These are phyloP conservation scores for Chimonanthus salicifolius DNA, from an alignment of 164 flowering plant species.

Conservation along the genomic window DNA sequence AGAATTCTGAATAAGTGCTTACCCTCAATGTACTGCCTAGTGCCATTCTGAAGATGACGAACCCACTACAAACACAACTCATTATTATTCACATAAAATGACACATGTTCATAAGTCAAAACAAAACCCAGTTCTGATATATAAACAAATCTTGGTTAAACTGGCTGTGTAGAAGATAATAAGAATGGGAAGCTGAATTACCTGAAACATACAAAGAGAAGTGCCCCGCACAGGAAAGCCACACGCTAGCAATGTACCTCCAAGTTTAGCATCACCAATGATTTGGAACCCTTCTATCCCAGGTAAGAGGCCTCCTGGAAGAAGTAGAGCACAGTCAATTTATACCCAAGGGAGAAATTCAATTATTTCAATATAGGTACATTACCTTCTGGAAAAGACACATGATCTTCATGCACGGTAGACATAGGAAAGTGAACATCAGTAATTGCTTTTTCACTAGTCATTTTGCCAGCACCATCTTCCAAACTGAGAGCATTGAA, in stretches of 20 bases:
- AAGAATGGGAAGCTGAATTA: slow-evolving; percentile 13
- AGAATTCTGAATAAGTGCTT: slow-evolving; percentile 7
- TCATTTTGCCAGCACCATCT: slow-evolving; percentile 7
- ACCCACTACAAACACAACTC: slow-evolving; percentile 63
- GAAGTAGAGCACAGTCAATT: neutral
- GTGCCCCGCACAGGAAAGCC: slow-evolving; percentile 87
- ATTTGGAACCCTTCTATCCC: slow-evolving; percentile 89
- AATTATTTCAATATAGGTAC: neutral
- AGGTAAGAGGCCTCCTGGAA: slow-evolving; percentile 42
- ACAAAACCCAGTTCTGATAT: neutral
- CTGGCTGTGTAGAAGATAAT: neutral
- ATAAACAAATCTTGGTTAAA: neutral
- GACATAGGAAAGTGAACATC: slow-evolving; percentile 22
- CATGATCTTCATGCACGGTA: slow-evolving; percentile 20
- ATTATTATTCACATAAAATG: slow-evolving; percentile 7
- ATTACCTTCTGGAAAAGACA: slow-evolving; percentile 20
- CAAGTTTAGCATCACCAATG: slow-evolving; percentile 81
- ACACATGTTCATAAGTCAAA: neutral
- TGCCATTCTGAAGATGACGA: slow-evolving; percentile 91
- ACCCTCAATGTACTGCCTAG: slow-evolving; percentile 88
- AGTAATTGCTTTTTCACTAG: slow-evolving; percentile 15
- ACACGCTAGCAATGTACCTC: slow-evolving; percentile 74
- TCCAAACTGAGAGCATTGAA: slow-evolving; percentile 1
- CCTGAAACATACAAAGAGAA: slow-evolving; percentile 95
- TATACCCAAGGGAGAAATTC: neutral